Evolutionary conservation across 805 yeast genomes (phyloP).

Genomic region (Schwanniomyces occidentalis): DNA sequence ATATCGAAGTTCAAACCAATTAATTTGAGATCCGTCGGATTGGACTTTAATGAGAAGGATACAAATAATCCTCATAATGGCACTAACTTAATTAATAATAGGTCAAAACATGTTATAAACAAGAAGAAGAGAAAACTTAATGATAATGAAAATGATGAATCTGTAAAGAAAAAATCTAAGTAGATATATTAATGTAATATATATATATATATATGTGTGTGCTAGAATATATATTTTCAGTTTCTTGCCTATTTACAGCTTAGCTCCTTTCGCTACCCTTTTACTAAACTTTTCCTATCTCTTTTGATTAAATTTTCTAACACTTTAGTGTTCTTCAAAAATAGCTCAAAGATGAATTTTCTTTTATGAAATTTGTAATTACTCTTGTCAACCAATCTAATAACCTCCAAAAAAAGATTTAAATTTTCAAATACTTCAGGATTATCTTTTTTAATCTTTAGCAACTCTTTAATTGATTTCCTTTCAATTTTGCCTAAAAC

Average conservation of each 20-base stretch:
- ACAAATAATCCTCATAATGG: neutral
- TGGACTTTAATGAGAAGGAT: neutral
- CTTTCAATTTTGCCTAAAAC: constrained; percentile 45
- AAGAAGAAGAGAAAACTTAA: constrained; percentile 10
- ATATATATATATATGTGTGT: neutral
- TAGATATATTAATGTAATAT: constrained; percentile 1
- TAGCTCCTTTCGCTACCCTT: neutral
- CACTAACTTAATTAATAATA: constrained; percentile 1
- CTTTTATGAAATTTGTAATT: constrained; percentile 64
- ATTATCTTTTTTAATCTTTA: constrained; percentile 48
- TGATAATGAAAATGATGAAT: constrained; percentile 10
- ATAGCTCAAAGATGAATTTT: constrained; percentile 63
- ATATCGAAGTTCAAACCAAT: constrained; percentile 36
- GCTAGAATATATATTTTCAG: neutral
- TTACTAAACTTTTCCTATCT: constrained; percentile 31
- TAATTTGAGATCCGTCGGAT: constrained; percentile 8
- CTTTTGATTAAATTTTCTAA: constrained; percentile 52
- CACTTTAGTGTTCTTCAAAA: constrained; percentile 49
- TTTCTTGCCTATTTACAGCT: neutral
- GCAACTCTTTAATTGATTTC: constrained; percentile 58
- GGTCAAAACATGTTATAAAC: no score
- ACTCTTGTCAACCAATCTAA: constrained; percentile 53
- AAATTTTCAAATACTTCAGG: constrained; percentile 58
- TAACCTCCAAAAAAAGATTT: constrained; percentile 51
- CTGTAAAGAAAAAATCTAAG: constrained; percentile 7